Base-by-base conservation (phyloP, 2,329 filamentous ascomycete species). In the Colletotrichum sp. region DNA sequence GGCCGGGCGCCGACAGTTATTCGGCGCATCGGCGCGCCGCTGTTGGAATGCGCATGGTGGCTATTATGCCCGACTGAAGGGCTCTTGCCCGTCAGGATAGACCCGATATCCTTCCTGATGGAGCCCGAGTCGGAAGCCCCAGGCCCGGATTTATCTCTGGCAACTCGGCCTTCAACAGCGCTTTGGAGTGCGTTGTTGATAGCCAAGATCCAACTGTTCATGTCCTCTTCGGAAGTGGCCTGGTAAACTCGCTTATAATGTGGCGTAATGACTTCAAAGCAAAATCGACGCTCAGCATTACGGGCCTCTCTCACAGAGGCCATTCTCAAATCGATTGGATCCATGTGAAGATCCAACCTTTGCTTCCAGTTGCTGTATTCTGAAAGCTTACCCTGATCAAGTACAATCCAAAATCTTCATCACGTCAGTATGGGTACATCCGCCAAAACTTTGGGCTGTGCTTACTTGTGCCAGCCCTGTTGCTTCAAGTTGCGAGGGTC, bases 321-420 rank as follows among this genome's bases (percentile, higher is more conserved):
- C 92, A 99, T 97, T 44, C 97, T 94, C 62, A 99, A 89, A 84
- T 99, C 98, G 79, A 99, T 99, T 0, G 97, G 97, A 3, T 99
- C 97, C 92, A 98, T 99, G 83, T 99, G 98, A 30, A 99, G 88
- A 84, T 99, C 97, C 29, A 99, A 91, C 83, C 93, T 96, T 83
- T 99, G 95, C 86, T 99, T 99, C 97, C 97, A 99, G 84, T 99
- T 99, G 83, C 96, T 98, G 85, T 99, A 99, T 83, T 99, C 97
- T 2, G 96, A 98, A 19, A 99, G 90, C 83, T 97, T 98, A 29
- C 97, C 97, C 85, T 98, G 96, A 83, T 99, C 98, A 61, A 99
- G 89, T 3, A 99, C 97, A 78, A 99, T 98, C 97, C 97, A 99
- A 86, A 99, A 99, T 82, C 96, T 98, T 80, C 52, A n/a, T 19